phyloP scores from a whole-genome alignment of 257 asterid species.

The Catharanthus roseus region DNA sequence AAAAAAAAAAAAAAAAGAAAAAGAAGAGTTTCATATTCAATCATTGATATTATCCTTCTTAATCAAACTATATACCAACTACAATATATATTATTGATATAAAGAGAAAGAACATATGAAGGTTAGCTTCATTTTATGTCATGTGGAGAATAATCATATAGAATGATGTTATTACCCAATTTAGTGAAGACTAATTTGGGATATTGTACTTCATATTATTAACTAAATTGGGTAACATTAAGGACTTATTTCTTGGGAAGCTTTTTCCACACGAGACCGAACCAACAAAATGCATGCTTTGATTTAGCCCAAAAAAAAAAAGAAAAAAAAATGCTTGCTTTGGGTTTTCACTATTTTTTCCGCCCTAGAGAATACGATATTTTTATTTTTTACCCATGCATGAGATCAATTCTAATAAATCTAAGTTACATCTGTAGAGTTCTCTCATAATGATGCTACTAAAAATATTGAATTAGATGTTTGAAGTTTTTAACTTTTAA shows the following conservation, averaged over 20 bases:
- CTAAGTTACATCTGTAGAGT: too few species aligned
- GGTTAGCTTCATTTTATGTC: not conserved
- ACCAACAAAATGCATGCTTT: too few species aligned
- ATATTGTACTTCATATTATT: not conserved
- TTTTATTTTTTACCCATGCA: too few species aligned
- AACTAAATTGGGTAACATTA: not conserved
- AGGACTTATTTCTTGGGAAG: not conserved
- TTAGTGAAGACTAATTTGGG: not conserved
- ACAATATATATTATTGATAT: not conserved
- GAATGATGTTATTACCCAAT: not conserved
- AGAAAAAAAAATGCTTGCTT: too few species aligned
- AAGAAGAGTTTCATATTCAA: too few species aligned
- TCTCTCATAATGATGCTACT: too few species aligned
- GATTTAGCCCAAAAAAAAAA: too few species aligned
- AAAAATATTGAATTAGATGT: too few species aligned
- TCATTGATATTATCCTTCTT: not conserved
- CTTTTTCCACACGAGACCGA: not conserved
- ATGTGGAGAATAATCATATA: not conserved
- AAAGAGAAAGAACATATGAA: not conserved
- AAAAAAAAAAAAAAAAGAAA: not conserved
- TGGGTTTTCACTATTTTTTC: too few species aligned
- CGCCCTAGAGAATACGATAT: too few species aligned
- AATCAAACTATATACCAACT: not conserved
- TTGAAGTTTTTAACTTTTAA: too few species aligned
- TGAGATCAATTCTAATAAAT: too few species aligned